Evolutionary conservation across 768 basidiomycete species (phyloP), one percentile per base, ranked within the genome.

Genomic region (Termitomyces sp.): DNA sequence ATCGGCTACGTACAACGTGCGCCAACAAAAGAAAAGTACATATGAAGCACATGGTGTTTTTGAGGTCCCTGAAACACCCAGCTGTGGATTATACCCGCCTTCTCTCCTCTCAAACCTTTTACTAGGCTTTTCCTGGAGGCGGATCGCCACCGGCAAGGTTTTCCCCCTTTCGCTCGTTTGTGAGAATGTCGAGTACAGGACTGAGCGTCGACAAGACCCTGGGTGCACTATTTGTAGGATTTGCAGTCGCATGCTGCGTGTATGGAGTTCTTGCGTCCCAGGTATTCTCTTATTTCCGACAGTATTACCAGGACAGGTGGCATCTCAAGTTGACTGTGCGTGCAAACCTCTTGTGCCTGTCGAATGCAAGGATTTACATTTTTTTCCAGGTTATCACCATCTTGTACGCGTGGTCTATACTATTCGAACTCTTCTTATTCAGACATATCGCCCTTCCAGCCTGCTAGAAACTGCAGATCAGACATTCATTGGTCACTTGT

Each of bases 211-310:
- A 76, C 55, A 76, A 73, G 62, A 86, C 86, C 1, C 75, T 87
- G 16, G 86, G 86, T 36, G 84, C 85, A 18, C 69, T 80, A 44
- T 78, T 86, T 60, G 64, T 85, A 46, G 86, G 86, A 32, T 85
- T 84, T 59, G 76, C 79, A 1, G 68, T 76, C 41, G 79, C 86
- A 5, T 79, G 76, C 61, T 73, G 67, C 48, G 63, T 77, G n/a
- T 85, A 80, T 66, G 85, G 85, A 20, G 72, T 85, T 31, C 72
- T 86, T 46, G 63, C 76, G 46, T 71, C 81, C 18, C 85, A 87
- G 67, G 70, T 77, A 7, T 80, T 78, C 66, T 72, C 73, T 29
- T 88, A 87, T 61, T 82, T 81, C 65, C 69, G 70, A 59, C 74
- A 76, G 47, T 87, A 81, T 69, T 79, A 79, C 57, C 71, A 72